Conservation (phyloP, 331 rosid genomes). For the Telfairia occidentalis region DNA sequence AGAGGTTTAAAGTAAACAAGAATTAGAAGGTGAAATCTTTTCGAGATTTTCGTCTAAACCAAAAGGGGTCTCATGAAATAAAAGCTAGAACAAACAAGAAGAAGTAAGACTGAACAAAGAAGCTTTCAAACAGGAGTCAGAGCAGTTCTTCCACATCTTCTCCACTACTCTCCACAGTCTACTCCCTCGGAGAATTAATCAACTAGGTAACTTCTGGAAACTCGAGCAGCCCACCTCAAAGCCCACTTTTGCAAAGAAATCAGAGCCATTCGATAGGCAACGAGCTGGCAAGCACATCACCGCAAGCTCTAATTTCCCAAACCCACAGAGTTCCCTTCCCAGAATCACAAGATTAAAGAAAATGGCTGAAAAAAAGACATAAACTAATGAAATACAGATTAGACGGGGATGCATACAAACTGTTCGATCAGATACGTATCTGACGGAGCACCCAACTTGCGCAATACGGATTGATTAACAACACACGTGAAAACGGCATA, state of each 20-base stretch:
- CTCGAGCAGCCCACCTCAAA: background rate
- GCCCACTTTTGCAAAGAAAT: background rate
- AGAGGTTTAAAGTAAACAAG: background rate
- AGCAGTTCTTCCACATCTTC: conserved; percentile 6
- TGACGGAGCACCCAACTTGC: background rate
- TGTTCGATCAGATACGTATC: background rate
- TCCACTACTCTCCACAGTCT: background rate
- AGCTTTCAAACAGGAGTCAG: background rate
- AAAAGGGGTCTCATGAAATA: background rate
- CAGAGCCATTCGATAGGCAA: background rate
- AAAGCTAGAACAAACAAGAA: background rate
- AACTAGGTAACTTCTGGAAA: background rate
- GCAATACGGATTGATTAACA: background rate
- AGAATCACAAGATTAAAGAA: background rate
- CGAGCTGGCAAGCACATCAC: background rate
- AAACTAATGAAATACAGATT: background rate
- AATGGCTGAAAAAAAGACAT: background rate
- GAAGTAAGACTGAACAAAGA: background rate
- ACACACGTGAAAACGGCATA: conserved; percentile 7
- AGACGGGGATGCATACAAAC: background rate
- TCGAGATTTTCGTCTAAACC: background rate
- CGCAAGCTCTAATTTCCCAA: background rate
- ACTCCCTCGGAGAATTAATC: background rate
- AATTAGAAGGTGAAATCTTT: background rate
- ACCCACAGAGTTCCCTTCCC: background rate